Conservation (phyloP, 176 grass and related monocot genomes). For the Miscanthus lutarioriparius region DNA sequence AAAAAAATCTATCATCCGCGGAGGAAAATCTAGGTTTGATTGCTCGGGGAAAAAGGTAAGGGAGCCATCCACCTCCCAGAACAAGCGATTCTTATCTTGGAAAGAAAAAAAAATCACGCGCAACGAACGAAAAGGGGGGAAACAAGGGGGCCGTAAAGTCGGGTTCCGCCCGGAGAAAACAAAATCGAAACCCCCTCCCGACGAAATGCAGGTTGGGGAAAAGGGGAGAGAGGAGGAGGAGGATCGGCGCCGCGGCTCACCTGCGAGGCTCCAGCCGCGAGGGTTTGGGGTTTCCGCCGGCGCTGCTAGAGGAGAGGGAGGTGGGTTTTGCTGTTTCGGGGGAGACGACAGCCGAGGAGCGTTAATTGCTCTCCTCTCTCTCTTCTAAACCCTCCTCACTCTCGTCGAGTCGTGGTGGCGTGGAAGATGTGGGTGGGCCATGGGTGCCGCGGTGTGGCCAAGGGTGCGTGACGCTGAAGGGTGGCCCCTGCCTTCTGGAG, state of each 20-base stretch:
- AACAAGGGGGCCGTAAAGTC: not conserved
- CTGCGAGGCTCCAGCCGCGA: not conserved
- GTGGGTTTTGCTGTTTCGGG: slow-evolving; percentile 19
- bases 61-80: not conserved
- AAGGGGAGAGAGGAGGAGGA: not conserved
- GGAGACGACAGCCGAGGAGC: not conserved
- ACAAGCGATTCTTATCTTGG: not conserved
- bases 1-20: not conserved
- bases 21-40: not conserved
- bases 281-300: not conserved
- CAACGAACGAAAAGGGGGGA: not conserved
- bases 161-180: not conserved
- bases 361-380: not conserved
- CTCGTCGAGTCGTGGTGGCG: no score
- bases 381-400: not conserved
- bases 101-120: no score
- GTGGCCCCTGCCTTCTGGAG: no score
- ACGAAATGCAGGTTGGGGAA: not conserved
- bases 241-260: not conserved
- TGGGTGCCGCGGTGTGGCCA: no score
- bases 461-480: no score
- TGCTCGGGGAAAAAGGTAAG: not conserved
- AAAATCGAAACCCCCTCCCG: not conserved
- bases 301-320: not conserved
- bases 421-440: no score